Base-by-base conservation (phyloP, 2,329 filamentous ascomycete species). In the Penicillium sp. region DNA sequence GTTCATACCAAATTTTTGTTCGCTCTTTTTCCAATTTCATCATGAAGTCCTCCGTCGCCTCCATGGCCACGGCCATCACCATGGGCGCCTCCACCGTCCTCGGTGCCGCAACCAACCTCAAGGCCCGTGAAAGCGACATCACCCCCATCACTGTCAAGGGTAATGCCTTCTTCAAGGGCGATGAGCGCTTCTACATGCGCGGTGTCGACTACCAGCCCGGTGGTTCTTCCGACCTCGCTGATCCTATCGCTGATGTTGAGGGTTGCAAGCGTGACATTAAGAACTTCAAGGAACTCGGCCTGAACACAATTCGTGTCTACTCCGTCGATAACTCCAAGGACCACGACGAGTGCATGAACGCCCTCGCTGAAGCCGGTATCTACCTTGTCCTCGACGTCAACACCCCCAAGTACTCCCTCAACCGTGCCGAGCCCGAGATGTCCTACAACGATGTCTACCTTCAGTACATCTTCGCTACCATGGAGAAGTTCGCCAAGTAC, bases 221-320 rank as follows among this genome's bases (percentile, higher is more conserved):
- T 61, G 83, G 82, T 54, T 77, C 81, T 12, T 82, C 80, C 45
- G 69, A 81, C 37, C 70, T 80, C 43, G 72, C 73, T 48, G 89
- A 95, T 65, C 88, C 89, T 53, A 83, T 95, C 46, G 83, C 87
- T 54, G 83, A 94, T 61, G 65, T 74, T 22, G 70, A 70, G 3
- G 72, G 77, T 63, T 95, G 90, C 80, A 78, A 80, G 68, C 85
- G 89, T 57, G 88, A 95, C 65, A 85, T 95, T 60, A 72, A 74
- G 45, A 77, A 88, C 67, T 95, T 95, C 81, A 80, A 87, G 75
- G 80, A 88, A 58, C 77, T 96, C 44, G 88, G 89, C 43, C 75
- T 95, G 72, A 96, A 96, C 77, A 89, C 88, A 24, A 77, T 96
- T 65, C 89, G 90, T 70, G 86, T 95, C 54, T 96, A 95, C 78